Base-by-base conservation (phyloP, 106 monocot genomes). In the Apostasia ramifera region DNA sequence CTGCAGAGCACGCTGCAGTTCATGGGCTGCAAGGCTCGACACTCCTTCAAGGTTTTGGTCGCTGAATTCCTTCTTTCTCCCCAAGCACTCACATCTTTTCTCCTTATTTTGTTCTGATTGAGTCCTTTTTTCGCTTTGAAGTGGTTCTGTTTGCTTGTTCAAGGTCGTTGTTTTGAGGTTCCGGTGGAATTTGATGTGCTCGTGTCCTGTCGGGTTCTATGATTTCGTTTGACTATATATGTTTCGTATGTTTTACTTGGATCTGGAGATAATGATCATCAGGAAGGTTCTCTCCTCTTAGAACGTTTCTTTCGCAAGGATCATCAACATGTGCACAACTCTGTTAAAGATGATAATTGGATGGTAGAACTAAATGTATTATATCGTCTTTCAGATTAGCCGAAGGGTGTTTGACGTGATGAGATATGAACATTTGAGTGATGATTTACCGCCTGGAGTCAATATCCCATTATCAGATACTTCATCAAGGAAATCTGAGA, bases 1-100 rank as follows among this genome's bases (percentile, higher is more conserved):
- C 84, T 94, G 52, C 91, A 91, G 79, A 85, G 91, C 79, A 79
- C 87, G 40, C 81, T 88, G 44, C 94, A 88, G 74, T 76, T 94
- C 52, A 91, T 94, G 81, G 91, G 91, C 11, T 88, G 91, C 81
- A 91, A 86, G 76, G 80, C 93, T 40, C 83, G 93, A 40, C 93
- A 93, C 55, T 89, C 93, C 59, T 93, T 93, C 80, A 89, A 93
- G 84, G 93, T 93, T 50, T 26, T 26, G 8, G 11, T 53, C 53
- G 53, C 53, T 7, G 11, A 53, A 53, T 53, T 53, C 53, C 53
- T 53, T 53, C 53, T 53, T 53, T 53, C 11, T 53, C 26, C 26
- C 26, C 26, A 26, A 26, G 26, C 26, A 50, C 50, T 65, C 26
- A 65, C 37, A 2, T 15, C 15, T 48, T 3, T 65, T 47, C 10